phyloP scores from a whole-genome alignment of 2,329 filamentous ascomycete genomes.

The Paecilomyces sp. region DNA sequence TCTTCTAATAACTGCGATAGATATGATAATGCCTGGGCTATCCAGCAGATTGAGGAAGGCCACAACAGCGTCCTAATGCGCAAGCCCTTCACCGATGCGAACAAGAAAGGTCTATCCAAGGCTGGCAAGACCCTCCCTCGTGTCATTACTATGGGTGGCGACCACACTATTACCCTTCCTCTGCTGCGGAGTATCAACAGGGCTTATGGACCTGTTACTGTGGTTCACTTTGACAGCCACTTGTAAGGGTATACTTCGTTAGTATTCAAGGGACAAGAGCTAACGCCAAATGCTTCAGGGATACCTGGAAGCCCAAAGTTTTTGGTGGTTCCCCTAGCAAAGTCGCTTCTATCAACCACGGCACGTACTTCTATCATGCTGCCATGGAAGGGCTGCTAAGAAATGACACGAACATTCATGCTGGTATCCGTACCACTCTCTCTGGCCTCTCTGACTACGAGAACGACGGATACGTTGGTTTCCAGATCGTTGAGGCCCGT shows the following conservation, averaged over 20 bases:
- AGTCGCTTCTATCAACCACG: conserved; percentile 73
- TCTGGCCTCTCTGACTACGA: conserved; percentile 74
- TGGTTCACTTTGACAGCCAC: conserved; percentile 59
- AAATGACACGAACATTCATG: conserved; percentile 83
- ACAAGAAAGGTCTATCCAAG: conserved; percentile 60
- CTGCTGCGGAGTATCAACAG: conserved; percentile 53
- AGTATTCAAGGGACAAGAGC: not conserved
- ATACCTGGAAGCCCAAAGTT: conserved; percentile 72
- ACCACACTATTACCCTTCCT: conserved; percentile 40
- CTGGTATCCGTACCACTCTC: conserved; percentile 76
- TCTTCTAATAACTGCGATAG: conserved; percentile 31
- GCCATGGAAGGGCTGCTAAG: conserved; percentile 67
- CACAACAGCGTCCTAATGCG: conserved; percentile 70
- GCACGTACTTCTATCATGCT: conserved; percentile 84
- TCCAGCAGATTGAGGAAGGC: conserved; percentile 79
- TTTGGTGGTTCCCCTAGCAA: conserved; percentile 76
- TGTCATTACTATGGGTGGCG: conserved; percentile 62
- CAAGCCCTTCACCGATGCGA: conserved; percentile 60
- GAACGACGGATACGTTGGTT: conserved; percentile 78
- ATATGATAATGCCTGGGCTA: conserved; percentile 75
- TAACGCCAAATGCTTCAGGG: conserved; percentile 16
- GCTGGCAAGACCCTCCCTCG: conserved; percentile 70
- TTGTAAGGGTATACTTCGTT: conserved; percentile 30
- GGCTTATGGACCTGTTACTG: conserved; percentile 61
- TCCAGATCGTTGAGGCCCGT: conserved; percentile 70